Percentiles rank a stretch among this genome's conserved stretches.
Conservation (phyloP, 352 stramenopile species). For the Phytopythium boreale region DNA sequence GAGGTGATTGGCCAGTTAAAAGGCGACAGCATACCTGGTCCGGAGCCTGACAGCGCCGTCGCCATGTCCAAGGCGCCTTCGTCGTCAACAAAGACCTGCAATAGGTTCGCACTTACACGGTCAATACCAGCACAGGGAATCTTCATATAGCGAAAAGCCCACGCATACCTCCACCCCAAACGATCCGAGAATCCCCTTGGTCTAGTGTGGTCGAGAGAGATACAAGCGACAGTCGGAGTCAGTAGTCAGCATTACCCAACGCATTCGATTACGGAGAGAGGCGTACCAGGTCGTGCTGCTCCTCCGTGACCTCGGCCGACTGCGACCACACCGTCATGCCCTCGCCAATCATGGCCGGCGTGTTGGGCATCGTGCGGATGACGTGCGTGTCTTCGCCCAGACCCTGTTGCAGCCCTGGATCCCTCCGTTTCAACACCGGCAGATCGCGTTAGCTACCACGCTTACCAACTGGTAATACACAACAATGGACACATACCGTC, state of each 20-base stretch:
- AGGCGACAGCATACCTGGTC: slow-evolving; percentile 49
- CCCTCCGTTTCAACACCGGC: neutral
- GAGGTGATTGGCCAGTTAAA: neutral
- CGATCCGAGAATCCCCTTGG: slow-evolving; percentile 81
- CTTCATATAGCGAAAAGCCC: neutral
- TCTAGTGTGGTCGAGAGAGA: slow-evolving; percentile 24
- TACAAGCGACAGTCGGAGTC: neutral
- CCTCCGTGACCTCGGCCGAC: slow-evolving; percentile 68
- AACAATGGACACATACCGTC: slow-evolving; percentile 20
- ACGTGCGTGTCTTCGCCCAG: slow-evolving; percentile 70
- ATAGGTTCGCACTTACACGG: neutral
- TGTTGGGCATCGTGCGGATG: slow-evolving; percentile 96
- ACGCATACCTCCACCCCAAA: slow-evolving; percentile 86
- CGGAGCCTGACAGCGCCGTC: slow-evolving; percentile 91
- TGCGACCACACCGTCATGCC: slow-evolving; percentile 95
- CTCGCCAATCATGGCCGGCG: slow-evolving; percentile 92
- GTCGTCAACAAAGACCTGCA: slow-evolving; percentile 90
- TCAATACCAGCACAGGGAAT: neutral
- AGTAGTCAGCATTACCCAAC: neutral
- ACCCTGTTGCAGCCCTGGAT: slow-evolving; percentile 42
- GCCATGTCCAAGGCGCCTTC: slow-evolving; percentile 95
- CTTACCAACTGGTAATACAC: neutral
- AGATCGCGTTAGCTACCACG: neutral
- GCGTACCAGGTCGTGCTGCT: slow-evolving; percentile 57
- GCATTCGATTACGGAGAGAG: neutral